These are phyloP conservation scores for Tuber microsphaerosporum DNA, from an alignment of 495 filamentous ascomycete genomes.

Conservation along the genomic window DNA sequence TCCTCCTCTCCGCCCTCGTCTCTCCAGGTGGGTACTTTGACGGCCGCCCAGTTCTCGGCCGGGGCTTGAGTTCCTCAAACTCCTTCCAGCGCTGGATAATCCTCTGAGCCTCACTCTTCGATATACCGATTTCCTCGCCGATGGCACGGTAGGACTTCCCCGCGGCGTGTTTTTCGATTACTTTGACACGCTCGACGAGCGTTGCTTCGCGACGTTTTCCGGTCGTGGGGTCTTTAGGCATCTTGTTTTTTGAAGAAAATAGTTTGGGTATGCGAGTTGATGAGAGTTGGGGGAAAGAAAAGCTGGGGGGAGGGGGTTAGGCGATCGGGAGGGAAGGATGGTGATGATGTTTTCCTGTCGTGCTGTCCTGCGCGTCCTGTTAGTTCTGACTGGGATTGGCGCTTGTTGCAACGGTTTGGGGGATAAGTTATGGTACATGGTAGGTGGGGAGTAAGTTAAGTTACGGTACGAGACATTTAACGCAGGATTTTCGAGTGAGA, in stretches of 20 bases:
- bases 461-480: not conserved
- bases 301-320: not conserved
- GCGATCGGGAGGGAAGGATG: not conserved
- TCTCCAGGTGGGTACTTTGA: not conserved
- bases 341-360: not conserved
- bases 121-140: slow-evolving; percentile 7
- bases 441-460: not conserved
- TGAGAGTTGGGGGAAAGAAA: not conserved
- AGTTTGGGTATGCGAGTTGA: not conserved
- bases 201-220: slow-evolving; percentile 13
- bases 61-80: not conserved
- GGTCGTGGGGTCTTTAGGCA: slow-evolving; percentile 5
- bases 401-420: not conserved
- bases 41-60: not conserved
- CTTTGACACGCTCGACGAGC: slow-evolving; percentile 6
- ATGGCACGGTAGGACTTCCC: slow-evolving; percentile 9
- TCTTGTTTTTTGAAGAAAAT: not conserved
- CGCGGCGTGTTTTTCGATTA: slow-evolving; percentile 11
- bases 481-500: slow-evolving; percentile 3
- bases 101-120: not conserved
- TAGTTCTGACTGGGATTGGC: slow-evolving; percentile 2
- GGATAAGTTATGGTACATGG: slow-evolving; percentile 1
- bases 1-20: not conserved
- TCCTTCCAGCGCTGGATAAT: slow-evolving; percentile 12
- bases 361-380: slow-evolving; percentile 5